These are phyloP conservation scores for Abrus pulchellus DNA, from an alignment of 306 rosid genomes.

Conservation along the genomic window DNA sequence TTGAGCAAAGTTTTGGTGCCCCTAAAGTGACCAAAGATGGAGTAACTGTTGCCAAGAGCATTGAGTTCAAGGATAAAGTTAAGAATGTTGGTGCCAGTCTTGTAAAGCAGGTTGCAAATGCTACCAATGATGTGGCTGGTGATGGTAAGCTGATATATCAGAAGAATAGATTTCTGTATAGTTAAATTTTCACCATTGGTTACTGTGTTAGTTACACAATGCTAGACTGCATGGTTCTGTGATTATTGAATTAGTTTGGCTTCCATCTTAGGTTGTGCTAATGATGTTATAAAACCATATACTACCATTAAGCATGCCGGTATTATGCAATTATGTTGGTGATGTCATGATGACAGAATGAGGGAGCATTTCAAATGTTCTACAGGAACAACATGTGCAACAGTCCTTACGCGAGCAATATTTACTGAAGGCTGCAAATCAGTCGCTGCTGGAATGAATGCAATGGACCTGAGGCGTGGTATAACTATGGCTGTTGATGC, in stretches of 20 bases:
- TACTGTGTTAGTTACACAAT: neutral
- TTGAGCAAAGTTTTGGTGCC: slow-evolving; percentile 93
- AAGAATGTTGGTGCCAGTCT: slow-evolving; percentile 95
- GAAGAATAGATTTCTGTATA: neutral
- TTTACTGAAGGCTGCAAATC: slow-evolving; percentile 96
- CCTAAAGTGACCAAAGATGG: slow-evolving; percentile 98
- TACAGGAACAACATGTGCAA: slow-evolving; percentile 96
- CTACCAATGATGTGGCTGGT: slow-evolving; percentile 92
- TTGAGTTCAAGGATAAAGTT: slow-evolving; percentile 89
- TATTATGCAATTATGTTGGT: neutral
- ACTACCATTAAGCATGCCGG: neutral
- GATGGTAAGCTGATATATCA: slow-evolving; percentile 70
- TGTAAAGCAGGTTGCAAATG: slow-evolving; percentile 98
- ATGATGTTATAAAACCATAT: neutral
- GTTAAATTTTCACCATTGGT: neutral
- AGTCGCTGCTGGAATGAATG: slow-evolving; percentile 98
- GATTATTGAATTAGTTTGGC: neutral
- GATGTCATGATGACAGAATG: slow-evolving; percentile 1
- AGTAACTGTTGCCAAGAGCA: slow-evolving; percentile 94
- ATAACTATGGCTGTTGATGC: slow-evolving; percentile 89
- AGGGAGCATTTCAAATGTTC: slow-evolving; percentile 30
- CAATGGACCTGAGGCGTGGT: slow-evolving; percentile 96
- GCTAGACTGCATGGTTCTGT: slow-evolving; percentile 6
- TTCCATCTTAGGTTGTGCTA: neutral
- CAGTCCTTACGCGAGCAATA: slow-evolving; percentile 89